Base-by-base conservation (phyloP, 148 eudicot species). In the Vaccinium macrocarpon region DNA sequence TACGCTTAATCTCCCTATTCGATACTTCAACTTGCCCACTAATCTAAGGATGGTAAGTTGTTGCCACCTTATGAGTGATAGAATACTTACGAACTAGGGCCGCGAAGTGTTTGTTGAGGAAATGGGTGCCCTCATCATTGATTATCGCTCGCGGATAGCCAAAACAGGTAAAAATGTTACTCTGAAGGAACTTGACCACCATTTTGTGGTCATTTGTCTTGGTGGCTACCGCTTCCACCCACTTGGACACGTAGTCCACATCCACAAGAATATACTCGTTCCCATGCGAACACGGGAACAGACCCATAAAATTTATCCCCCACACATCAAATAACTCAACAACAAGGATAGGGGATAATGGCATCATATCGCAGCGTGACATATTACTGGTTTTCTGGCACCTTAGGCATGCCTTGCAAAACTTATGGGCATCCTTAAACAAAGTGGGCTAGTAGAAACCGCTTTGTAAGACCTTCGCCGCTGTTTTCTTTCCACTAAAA, bases 1-100 rank as follows among this genome's bases (percentile, higher is more conserved):
- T 53, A 15, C 56, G 16, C 92, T 92, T 93, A 49, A 93, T 92
- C 68, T 90, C 90, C 56, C 18, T 84, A 84, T 92, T 93, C 13
- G 25, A 5, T 25, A 61, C 66, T 61, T 61, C 25, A 21, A 19
- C 66, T 0, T 19, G 9, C 8, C 66, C 25, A 19, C 9, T 61
- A 18, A 25, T 6, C n/a, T 61, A 25, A 61, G 66, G 66, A 18
- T 61, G 66, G 1, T 61, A 61, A 18, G 25, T 25, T 18, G 66
- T 61, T n/a, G n/a, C 1, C 10, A 21, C 66, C 66, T 61, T 61
- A 2, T 10, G 66, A 18, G 66, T 61, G 25, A 61, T 19, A 61
- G n/a, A 61, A 19, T 61, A 61, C 56, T 18, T 61, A 19, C 8
- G 0, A 19, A 61, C 23, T 1, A 61, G 2, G 23, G 23, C 0